Conservation (phyloP, 2,329 filamentous ascomycete genomes). For the Albophoma yamanashiensis region DNA sequence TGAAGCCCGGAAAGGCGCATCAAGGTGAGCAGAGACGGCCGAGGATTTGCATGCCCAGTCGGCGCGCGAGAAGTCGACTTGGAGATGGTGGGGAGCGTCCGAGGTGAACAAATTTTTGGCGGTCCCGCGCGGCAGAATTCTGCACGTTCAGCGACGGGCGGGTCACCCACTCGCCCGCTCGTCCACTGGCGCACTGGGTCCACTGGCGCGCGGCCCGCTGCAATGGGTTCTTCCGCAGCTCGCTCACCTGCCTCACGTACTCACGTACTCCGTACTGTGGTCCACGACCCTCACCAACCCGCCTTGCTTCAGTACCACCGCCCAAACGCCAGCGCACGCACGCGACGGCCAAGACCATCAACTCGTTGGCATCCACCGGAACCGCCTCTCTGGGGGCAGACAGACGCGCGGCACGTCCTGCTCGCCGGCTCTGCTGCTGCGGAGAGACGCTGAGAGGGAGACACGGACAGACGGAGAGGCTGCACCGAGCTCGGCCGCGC, state of each 20-base stretch:
- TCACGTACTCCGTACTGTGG: too few relatives aligned
- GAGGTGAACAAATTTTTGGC: conserved; percentile 30
- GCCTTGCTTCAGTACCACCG: neutral
- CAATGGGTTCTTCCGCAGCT: neutral
- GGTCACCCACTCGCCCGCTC: too few relatives aligned
- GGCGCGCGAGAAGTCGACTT: conserved; percentile 4
- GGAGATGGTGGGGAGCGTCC: conserved; percentile 3
- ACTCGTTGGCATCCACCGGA: neutral
- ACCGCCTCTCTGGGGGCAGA: neutral
- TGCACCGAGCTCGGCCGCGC: neutral
- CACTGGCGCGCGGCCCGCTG: neutral
- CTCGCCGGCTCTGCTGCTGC: neutral
- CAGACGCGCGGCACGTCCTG: neutral
- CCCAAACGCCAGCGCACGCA: neutral
- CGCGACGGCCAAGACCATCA: neutral
- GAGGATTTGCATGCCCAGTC: conserved; percentile 3
- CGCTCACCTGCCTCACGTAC: too few relatives aligned
- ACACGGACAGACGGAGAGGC: too few relatives aligned
- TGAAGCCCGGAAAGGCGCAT: neutral
- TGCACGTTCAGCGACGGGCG: neutral
- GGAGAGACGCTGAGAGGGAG: neutral
- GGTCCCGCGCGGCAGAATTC: conserved; percentile 33
- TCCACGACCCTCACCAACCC: neutral
- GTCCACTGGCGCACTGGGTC: too few relatives aligned
- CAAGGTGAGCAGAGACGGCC: neutral